These are phyloP conservation scores for Ceratobasidium sp. DNA, from an alignment of 1,284 basidiomycete species.

Conservation along the genomic window DNA sequence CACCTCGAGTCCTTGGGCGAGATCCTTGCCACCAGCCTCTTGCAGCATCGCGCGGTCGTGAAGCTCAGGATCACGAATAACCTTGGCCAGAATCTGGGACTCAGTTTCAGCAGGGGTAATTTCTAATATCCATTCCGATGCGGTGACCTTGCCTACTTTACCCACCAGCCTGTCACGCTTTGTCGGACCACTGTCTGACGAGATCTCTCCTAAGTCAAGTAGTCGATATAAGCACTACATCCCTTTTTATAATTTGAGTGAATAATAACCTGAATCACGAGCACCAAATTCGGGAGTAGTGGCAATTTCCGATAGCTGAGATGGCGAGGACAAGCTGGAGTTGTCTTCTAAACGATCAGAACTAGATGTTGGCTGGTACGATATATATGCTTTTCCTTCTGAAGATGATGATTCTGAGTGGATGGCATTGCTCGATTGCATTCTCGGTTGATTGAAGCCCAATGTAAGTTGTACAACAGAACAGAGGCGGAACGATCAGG, in stretches of 20 bases:
- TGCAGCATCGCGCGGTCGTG: conserved; percentile 17
- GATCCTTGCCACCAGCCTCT: conserved; percentile 19
- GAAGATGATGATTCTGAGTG: too few species aligned
- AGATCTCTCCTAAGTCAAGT: neutral
- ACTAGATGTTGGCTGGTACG: too few species aligned
- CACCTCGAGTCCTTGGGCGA: neutral
- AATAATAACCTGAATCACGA: too few species aligned
- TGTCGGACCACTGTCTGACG: neutral
- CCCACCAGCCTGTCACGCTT: conserved; percentile 27
- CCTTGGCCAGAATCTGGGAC: neutral
- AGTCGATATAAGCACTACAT: neutral
- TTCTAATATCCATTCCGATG: neutral
- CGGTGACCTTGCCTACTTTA: conserved; percentile 14
- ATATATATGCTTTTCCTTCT: too few species aligned
- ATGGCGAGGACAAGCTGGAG: too few species aligned
- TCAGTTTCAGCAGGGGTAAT: neutral
- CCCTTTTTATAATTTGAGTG: too few species aligned
- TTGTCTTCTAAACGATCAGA: too few species aligned
- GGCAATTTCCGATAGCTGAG: too few species aligned
- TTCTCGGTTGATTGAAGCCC: too few species aligned
- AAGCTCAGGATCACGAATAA: conserved; percentile 21
- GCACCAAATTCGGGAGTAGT: too few species aligned
- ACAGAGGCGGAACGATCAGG: neutral
- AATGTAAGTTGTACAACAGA: too few species aligned
- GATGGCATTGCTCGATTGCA: too few species aligned